A percentile compares a stretch with the other conserved stretches of the same genome.
phyloP scores from a whole-genome alignment of 2,329 filamentous ascomycete genomes.

The Helotiales sp. region DNA sequence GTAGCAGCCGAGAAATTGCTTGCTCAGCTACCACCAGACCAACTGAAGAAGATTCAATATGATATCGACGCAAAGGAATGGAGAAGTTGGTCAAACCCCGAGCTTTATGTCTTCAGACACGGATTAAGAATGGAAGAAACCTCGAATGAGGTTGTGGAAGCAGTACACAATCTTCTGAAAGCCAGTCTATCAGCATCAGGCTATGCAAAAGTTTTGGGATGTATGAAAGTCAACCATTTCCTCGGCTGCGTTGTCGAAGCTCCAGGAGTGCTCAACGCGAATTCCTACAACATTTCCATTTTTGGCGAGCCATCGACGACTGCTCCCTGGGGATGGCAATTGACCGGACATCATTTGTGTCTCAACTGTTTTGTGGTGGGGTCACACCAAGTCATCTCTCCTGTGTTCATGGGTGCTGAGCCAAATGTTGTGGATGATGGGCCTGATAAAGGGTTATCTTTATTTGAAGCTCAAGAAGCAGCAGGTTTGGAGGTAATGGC shows the following conservation, averaged over 20 bases:
- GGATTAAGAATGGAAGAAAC: background rate
- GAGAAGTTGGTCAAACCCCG: constrained; percentile 10
- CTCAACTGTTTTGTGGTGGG: constrained; percentile 67
- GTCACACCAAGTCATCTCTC: constrained; percentile 64
- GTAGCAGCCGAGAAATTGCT: background rate
- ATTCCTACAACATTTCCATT: constrained; percentile 9
- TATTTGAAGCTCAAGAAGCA: constrained; percentile 37
- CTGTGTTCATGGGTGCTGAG: constrained; percentile 77
- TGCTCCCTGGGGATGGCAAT: constrained; percentile 15
- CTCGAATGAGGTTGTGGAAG: background rate
- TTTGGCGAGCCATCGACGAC: constrained; percentile 14
- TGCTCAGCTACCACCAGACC: background rate
- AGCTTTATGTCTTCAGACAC: constrained; percentile 1
- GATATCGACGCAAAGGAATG: background rate
- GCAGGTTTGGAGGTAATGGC: constrained; percentile 15
- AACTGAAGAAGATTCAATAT: background rate
- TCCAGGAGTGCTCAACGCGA: constrained; percentile 8
- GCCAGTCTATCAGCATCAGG: constrained; percentile 11
- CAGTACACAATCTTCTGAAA: constrained; percentile 8
- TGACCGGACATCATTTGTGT: constrained; percentile 76
- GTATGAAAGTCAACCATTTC: constrained; percentile 13
- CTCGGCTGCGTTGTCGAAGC: constrained; percentile 12
- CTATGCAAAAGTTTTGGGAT: constrained; percentile 9
- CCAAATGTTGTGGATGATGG: constrained; percentile 52
- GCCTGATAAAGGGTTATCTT: constrained; percentile 2